A percentile compares a stretch with the other conserved stretches of the same genome.
Evolutionary conservation across 2,329 filamentous ascomycete genomes (phyloP).

Genomic region (Aspergillus fischeri): DNA sequence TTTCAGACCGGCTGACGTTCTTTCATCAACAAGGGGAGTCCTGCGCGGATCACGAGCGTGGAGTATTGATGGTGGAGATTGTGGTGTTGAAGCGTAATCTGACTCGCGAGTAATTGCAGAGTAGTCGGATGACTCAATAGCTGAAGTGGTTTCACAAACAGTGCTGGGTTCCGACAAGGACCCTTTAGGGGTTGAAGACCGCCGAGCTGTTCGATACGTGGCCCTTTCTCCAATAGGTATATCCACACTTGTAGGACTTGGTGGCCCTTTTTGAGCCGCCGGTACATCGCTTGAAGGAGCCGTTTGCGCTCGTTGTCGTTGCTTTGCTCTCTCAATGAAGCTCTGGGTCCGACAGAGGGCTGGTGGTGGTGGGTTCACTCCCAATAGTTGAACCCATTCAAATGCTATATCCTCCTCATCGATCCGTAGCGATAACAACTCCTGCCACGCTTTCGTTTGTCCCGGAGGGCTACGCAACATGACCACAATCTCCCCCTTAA

Average conservation of each 20-base stretch:
- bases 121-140: slow-evolving; percentile 25
- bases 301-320: slow-evolving; percentile 27
- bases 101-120: slow-evolving; percentile 33
- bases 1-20: slow-evolving; percentile 32
- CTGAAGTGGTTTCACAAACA: slow-evolving; percentile 21
- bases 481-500: slow-evolving; percentile 69
- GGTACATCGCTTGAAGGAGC: slow-evolving; percentile 18
- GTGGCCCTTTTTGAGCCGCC: slow-evolving; percentile 35
- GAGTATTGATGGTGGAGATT: slow-evolving; percentile 26
- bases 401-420: slow-evolving; percentile 71
- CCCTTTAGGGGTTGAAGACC: slow-evolving; percentile 26
- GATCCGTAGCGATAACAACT: slow-evolving; percentile 72
- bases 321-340: slow-evolving; percentile 45
- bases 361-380: slow-evolving; percentile 60
- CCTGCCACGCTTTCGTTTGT: slow-evolving; percentile 67
- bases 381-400: slow-evolving; percentile 88
- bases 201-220: slow-evolving; percentile 44
- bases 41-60: slow-evolving; percentile 28
- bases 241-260: slow-evolving; percentile 53
- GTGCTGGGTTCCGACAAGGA: slow-evolving; percentile 31
- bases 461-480: slow-evolving; percentile 75
- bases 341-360: slow-evolving; percentile 52
- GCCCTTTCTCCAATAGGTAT: slow-evolving; percentile 59
- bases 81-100: slow-evolving; percentile 25
- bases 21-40: slow-evolving; percentile 23